phyloP scores from a whole-genome alignment of 1,139 yeast species.

The Blastobotrys illinoisensis region DNA sequence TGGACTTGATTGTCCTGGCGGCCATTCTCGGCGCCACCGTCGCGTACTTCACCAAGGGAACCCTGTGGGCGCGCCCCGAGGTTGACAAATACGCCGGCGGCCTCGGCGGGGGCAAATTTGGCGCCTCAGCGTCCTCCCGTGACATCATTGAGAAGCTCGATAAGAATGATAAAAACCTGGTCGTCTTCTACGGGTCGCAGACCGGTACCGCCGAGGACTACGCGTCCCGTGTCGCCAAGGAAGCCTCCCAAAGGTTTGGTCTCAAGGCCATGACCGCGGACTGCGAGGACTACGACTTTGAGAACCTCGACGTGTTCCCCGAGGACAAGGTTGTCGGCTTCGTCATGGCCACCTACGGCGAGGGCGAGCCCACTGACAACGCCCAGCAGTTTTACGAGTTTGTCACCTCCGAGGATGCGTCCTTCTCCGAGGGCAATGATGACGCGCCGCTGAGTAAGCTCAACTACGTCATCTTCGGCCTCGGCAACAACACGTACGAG shows the following conservation, averaged over 20 bases:
- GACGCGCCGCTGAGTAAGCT: slow-evolving; percentile 59
- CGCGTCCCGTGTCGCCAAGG: slow-evolving; percentile 85
- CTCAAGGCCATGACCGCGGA: slow-evolving; percentile 83
- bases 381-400: slow-evolving; percentile 63
- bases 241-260: slow-evolving; percentile 75
- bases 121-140: slow-evolving; percentile 29
- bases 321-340: slow-evolving; percentile 58
- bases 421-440: slow-evolving; percentile 34
- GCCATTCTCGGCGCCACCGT: slow-evolving; percentile 59
- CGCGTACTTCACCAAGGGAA: slow-evolving; percentile 63
- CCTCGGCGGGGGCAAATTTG: slow-evolving; percentile 36
- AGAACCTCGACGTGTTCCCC: slow-evolving; percentile 56
- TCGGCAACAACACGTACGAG: slow-evolving; percentile 92
- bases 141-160: slow-evolving; percentile 58
- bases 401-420: slow-evolving; percentile 31
- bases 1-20: slow-evolving; percentile 65
- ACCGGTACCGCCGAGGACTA: slow-evolving; percentile 99
- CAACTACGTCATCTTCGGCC: slow-evolving; percentile 73
- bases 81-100: slow-evolving; percentile 35
- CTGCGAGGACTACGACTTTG: slow-evolving; percentile 81
- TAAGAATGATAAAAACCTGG: slow-evolving; percentile 63
- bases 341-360: slow-evolving; percentile 91
- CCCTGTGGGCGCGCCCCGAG: slow-evolving; percentile 42
- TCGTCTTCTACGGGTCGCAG: slow-evolving; percentile 90
- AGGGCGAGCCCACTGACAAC: slow-evolving; percentile 96